Base-by-base conservation (phyloP, 2,329 filamentous ascomycete species). In the Colletotrichum karsti region DNA sequence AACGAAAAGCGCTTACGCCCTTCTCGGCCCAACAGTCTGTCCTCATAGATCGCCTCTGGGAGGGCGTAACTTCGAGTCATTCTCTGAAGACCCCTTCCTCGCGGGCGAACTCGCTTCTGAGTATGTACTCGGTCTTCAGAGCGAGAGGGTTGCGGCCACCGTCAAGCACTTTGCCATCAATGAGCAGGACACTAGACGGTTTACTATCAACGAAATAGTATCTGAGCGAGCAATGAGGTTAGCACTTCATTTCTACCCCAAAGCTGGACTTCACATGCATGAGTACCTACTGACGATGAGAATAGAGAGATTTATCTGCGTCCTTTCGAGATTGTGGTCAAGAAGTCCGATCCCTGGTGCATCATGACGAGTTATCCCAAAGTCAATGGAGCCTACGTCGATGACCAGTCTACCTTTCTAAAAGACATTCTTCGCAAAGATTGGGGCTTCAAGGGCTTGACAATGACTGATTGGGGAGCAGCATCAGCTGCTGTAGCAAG, bases 51-150 rank as follows among this genome's bases (percentile, higher is more conserved):
- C 84, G 3, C 90, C 89, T 2, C 81, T 91, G 0, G 88, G 88
- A 24, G 90, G 89, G 3, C 84, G 89, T 59, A 88, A 88, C 53
- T 91, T 91, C 69, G 90, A 92, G 74, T 88, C 88, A 0, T 91
- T 89, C 72, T 87, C 87, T 1, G 90, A 91, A 73, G 78, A 81
- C 53, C 78, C 79, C 20, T 71, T 79, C 18, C 65, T 81, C 2
- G 74, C 82, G 0, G 84, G 84, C 8, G 78, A 80, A n/a, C 77
- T 84, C 41, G 79, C 83, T 1, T 50, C 51, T 24, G 63, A 53
- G 4, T 54, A 67, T 13, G 50, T 67, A 7, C 13, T 42, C 46
- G 83, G 83, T 2, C 74, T 84, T 5, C 63, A 67, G 51, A 41
- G 42, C 18, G 22, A 41, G 22, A 42, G 63, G 3, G 42, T 67